Conservation (phyloP, 495 filamentous ascomycete species). For the Annulohypoxylon bovei region DNA sequence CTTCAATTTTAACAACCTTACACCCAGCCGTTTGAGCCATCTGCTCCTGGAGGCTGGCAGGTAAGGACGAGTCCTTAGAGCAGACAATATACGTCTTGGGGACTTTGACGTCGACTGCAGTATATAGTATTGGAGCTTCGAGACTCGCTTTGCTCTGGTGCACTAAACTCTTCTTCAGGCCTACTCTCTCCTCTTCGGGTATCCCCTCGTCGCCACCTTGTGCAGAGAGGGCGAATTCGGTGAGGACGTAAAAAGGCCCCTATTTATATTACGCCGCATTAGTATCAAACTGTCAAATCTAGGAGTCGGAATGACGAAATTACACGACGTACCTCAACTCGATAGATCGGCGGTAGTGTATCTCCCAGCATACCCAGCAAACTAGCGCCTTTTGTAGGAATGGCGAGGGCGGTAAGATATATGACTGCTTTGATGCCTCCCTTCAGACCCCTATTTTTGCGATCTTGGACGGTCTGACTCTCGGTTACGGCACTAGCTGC, state of each 20-base stretch:
- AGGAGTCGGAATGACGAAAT: background rate
- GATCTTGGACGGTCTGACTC: conserved; percentile 41
- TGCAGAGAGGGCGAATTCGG: conserved; percentile 12
- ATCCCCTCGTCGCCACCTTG: background rate
- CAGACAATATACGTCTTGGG: conserved; percentile 43
- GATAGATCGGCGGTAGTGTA: conserved; percentile 32
- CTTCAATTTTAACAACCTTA: conserved; percentile 18
- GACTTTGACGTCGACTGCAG: conserved; percentile 36
- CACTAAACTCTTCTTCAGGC: conserved; percentile 15
- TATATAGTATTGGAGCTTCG: conserved; percentile 22
- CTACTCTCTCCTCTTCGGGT: conserved; percentile 10
- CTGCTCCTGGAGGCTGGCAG: conserved; percentile 22
- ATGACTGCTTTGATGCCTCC: conserved; percentile 50
- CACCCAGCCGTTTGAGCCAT: conserved; percentile 19
- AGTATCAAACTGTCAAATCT: background rate
- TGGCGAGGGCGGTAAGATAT: conserved; percentile 46
- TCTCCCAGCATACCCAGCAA: conserved; percentile 22
- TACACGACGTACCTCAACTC: conserved; percentile 24
- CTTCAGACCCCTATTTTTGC: conserved; percentile 47
- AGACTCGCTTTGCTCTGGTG: conserved; percentile 40
- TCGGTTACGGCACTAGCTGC: conserved; percentile 41
- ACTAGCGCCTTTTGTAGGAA: conserved; percentile 23
- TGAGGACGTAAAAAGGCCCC: conserved; percentile 38
- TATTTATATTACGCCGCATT: background rate
- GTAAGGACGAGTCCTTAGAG: conserved; percentile 27